Evolutionary conservation across 148 eudicot species (phyloP), one percentile per base, ranked within the genome.

Genomic region (Suaeda aralocaspica): DNA sequence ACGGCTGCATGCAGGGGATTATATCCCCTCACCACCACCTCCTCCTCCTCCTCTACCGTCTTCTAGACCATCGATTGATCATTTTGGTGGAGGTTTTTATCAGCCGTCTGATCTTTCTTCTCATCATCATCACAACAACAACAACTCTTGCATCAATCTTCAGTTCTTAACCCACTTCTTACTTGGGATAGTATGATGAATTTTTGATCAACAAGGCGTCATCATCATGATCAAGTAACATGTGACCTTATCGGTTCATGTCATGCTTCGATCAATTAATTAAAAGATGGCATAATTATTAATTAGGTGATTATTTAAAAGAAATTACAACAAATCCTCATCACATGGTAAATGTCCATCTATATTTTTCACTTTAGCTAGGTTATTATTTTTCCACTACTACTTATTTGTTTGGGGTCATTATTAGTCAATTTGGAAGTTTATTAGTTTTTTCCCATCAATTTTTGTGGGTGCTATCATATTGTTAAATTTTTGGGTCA

Each of bases 161-260:
- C 12, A n/a, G n/a, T n/a, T 25, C 36, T 60, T 68, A 57, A 14
- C 71, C 28, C 14, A 71, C 39, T 59, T 76, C 59, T 57, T 66
- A 71, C 79, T 4, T 70, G 74, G 74, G 70, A 55, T 70, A 74
- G 51, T 19, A 42, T 63, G 31, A 63, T 9, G 28, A 69, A 76
- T 65, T 69, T 66, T 66, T 77, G 67, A 63, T 7, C 44, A 67
- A 59, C 57, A 50, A n/a, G 66, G 52, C n/a, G n/a, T 10, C 66
- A 21, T 55, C 15, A 59, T 65, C 67, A 36, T 71, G 31, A 67
- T 72, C 71, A 72, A 71, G 71, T 76, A 76, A 71, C n/a, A 51
- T 76, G 70, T 76, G 65, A 60, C n/a, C n/a, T n/a, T n/a, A n/a
- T 42, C n/a, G 18, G 30, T 49, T 48, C 48, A 42, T 9, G 33